Percentiles rank a stretch among this genome's conserved stretches.
phyloP scores from a whole-genome alignment of 1,284 basidiomycete genomes.

The Trametes pubescens region DNA sequence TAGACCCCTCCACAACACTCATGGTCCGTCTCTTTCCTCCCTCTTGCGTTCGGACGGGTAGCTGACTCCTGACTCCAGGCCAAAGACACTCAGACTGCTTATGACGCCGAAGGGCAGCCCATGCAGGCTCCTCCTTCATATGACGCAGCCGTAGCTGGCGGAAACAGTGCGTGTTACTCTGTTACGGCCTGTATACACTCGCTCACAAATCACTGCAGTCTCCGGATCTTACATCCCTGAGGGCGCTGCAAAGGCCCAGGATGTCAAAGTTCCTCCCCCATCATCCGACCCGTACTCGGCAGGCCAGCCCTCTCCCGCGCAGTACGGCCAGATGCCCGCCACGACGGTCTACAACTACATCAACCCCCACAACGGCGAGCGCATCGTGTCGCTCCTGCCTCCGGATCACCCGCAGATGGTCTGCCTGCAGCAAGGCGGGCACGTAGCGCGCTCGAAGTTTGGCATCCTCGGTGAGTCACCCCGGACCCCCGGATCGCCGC shows the following conservation, averaged over 20 bases:
- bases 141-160: constrained; percentile 31
- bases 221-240: constrained; percentile 37
- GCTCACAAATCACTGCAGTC: constrained; percentile 22
- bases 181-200: background rate
- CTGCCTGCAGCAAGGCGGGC: constrained; percentile 76
- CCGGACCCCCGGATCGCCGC: background rate
- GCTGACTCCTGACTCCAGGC: constrained; percentile 18
- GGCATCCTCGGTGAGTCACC: constrained; percentile 68
- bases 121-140: constrained; percentile 37
- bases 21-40: constrained; percentile 34
- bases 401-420: constrained; percentile 83
- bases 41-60: background rate
- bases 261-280: constrained; percentile 38
- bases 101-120: constrained; percentile 22
- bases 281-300: constrained; percentile 21
- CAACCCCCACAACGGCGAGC: constrained; percentile 55
- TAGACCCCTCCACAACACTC: constrained; percentile 30
- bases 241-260: constrained; percentile 32
- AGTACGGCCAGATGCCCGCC: constrained; percentile 36
- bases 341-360: constrained; percentile 53
- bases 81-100: constrained; percentile 17
- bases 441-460: constrained; percentile 66
- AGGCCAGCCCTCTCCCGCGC: constrained; percentile 29
- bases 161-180: constrained; percentile 21
- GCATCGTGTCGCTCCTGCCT: constrained; percentile 62